Base-by-base conservation (phyloP, 1,139 yeast genomes). In the Wickerhamomyces sp. region DNA sequence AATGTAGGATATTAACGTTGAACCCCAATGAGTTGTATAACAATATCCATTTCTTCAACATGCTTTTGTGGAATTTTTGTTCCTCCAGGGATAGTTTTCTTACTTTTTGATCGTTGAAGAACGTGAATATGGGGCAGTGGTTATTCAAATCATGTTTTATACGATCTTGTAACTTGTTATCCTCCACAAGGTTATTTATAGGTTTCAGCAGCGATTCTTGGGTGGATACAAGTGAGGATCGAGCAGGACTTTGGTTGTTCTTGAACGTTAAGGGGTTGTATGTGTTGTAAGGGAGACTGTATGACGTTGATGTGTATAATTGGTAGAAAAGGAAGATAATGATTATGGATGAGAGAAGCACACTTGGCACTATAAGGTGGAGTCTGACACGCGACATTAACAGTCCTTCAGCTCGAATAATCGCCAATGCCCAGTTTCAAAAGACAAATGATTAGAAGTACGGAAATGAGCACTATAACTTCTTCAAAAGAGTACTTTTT, bases 91-190 rank as follows among this genome's bases (percentile, higher is more conserved):
- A 29, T 8, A 45, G 37, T 13, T 45, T 35, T 5, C 44, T 33
- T 18, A 49, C 35, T 32, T 32, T 39, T 22, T 42, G 48, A 25
- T 49, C 54, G 33, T 49, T 49, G 42, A 49, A 49, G 33, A 46
- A 49, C 3, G 54, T 49, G 29, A 30, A 44, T 5, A 48, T 38
- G 2, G 40, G 34, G 17, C 39, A 41, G n/a, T 28, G 29, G 28
- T 37, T 36, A 13, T 39, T 41, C 18, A 28, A n/a, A 31, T 39
- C 42, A 17, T 32, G 14, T 15, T 34, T 34, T 10, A 40, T 31
- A 12, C 36, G 37, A 16, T 30, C n/a, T 2, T 26, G 40, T 9
- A 40, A 12, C 12, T 5, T 12, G 3, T 27, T 31, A 25, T 37
- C 43, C 4, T 37, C 19, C 18, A 40, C 28, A 3, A 40, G n/a